These are phyloP conservation scores for Anethum foeniculum DNA, from an alignment of 140 eudicot genomes.

Conservation along the genomic window DNA sequence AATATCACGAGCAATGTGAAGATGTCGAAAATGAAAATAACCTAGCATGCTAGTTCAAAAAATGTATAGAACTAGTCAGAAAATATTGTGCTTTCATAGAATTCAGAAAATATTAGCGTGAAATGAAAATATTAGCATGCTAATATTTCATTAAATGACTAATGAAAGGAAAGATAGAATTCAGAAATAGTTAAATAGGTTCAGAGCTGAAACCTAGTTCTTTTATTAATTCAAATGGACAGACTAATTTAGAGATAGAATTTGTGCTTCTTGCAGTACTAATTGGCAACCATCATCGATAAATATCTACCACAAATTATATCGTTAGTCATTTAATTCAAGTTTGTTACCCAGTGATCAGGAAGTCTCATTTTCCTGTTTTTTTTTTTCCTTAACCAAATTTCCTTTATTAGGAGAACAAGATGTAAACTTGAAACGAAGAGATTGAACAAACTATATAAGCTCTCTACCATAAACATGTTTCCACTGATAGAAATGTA, in stretches of 20 bases:
- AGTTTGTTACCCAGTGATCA: background rate
- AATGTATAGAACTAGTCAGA: too few species aligned
- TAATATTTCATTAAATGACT: too few species aligned
- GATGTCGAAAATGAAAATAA: too few species aligned
- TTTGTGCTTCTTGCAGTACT: background rate
- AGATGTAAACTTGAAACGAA: too few species aligned
- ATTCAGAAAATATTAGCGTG: too few species aligned
- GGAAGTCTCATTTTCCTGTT: background rate
- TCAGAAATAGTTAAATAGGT: too few species aligned
- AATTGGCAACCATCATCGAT: background rate
- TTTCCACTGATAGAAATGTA: background rate
- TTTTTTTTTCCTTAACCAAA: too few species aligned
- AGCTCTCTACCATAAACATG: background rate
- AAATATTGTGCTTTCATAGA: too few species aligned
- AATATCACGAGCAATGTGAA: too few species aligned
- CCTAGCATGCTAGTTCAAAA: too few species aligned
- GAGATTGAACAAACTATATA: background rate
- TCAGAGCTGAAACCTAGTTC: background rate
- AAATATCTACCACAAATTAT: background rate
- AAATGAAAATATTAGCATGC: too few species aligned
- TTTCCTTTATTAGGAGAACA: background rate
- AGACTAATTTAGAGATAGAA: background rate
- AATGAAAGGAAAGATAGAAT: background rate
- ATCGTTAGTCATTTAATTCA: background rate
- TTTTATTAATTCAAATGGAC: background rate